Base-by-base conservation (phyloP, 352 stramenopile species). In the Pythium folliculosum region DNA sequence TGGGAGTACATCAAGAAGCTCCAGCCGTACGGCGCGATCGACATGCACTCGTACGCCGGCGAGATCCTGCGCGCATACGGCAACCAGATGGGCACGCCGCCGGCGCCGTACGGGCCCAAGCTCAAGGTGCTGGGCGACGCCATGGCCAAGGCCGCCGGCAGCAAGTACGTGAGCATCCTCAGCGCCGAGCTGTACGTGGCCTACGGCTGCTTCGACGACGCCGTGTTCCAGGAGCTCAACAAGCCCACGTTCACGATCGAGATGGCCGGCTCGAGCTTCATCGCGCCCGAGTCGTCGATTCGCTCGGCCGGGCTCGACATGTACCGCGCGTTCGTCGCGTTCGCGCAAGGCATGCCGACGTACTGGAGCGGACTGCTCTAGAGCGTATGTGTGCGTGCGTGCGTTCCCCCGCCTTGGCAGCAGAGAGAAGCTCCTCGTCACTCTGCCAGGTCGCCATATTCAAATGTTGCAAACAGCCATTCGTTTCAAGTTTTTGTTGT, bases 171-270 rank as follows among this genome's bases (percentile, higher is more conserved):
- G 37, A 65, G 60, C 47, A 44, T 67, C 12, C 32, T 53, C 5
- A 58, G 37, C 23, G 55, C 30, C 14, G 54, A 69, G 14, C 53
- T 77, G 9, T 75, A 77, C 63, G 44, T 70, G 38, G 62, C 63
- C 16, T 77, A 75, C 56, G 71, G 71, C 47, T 65, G 52, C 38
- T 77, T 77, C 52, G 40, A 58, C n/a, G 71, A 77, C 58, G 66
- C 63, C 27, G 50, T 77, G 35, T 77, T 77, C 55, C 51, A 60
- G 25, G 47, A 64, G 27, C 67, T 75, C 21, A 60, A 67, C 50
- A 75, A 72, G 49, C 49, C 69, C 8, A 66, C 62, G 32, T 51
- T 79, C n/a, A 79, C 61, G 22, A 67, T 79, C 49, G 72, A 79
- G 48, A 57, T 78, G 54, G 63, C 64, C 10, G 72, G 68, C 57